Evolutionary conservation across 208 protist genomes (phyloP).

Genomic region (Zelonia costaricensis): DNA sequence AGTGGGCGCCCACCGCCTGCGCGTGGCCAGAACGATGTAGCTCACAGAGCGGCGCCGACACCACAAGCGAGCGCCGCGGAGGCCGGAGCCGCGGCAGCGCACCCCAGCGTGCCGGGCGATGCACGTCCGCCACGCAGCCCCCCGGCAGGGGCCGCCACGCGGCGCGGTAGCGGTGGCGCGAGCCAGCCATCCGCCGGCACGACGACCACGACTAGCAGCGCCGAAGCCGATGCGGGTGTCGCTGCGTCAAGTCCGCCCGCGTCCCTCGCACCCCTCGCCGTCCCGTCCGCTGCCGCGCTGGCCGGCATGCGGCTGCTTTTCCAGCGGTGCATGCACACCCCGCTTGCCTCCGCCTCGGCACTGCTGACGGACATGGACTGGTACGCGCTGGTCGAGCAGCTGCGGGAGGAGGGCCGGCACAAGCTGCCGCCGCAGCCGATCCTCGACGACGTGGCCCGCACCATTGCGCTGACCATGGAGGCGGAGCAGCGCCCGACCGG

Average conservation of each 20-base stretch:
- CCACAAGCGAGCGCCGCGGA: too few species aligned
- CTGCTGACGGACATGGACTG: conserved; percentile 28
- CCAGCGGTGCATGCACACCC: conserved; percentile 15
- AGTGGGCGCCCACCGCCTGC: too few species aligned
- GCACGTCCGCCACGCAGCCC: not conserved
- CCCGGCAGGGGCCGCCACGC: too few species aligned
- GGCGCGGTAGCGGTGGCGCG: too few species aligned
- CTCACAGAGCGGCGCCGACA: too few species aligned
- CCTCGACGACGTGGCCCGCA: conserved; percentile 34
- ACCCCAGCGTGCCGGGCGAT: not conserved
- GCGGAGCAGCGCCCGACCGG: not conserved
- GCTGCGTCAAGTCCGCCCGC: not conserved
- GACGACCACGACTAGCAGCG: too few species aligned
- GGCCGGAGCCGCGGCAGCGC: too few species aligned
- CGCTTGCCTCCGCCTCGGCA: conserved; percentile 7
- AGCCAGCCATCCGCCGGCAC: too few species aligned
- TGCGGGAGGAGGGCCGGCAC: conserved; percentile 13
- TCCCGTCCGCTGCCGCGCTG: not conserved
- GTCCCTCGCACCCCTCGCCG: not conserved
- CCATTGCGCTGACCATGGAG: conserved; percentile 12
- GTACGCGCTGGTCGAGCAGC: conserved; percentile 14
- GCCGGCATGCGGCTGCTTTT: conserved; percentile 14
- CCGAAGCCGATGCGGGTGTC: too few species aligned
- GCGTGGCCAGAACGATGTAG: too few species aligned
- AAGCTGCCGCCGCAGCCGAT: conserved; percentile 42